Conservation (phyloP, 441 rosid genomes). For the Brassica hybrid region DNA sequence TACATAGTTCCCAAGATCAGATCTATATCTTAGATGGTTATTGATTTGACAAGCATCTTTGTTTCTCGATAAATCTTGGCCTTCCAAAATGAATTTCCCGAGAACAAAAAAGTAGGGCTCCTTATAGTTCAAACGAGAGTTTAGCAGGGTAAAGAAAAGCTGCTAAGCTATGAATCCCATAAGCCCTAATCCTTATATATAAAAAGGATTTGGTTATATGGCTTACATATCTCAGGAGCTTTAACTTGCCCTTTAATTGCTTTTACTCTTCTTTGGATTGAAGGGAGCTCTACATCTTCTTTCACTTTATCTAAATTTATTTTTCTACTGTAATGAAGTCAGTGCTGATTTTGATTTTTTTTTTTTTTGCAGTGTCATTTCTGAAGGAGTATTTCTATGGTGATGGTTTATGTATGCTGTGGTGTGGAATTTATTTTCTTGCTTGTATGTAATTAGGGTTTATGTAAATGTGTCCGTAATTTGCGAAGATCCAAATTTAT, state of each 20-base stretch:
- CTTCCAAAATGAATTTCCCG: neutral
- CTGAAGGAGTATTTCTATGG: neutral
- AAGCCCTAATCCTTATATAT: conserved; percentile 42
- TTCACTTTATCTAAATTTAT: neutral
- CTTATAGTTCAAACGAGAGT: conserved; percentile 45
- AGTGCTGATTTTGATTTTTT: neutral
- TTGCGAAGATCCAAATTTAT: neutral
- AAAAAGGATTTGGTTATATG: conserved; percentile 42
- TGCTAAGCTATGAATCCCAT: conserved; percentile 51
- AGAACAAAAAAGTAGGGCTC: conserved; percentile 36
- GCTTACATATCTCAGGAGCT: conserved; percentile 49
- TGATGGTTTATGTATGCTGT: neutral
- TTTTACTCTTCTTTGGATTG: conserved; percentile 49
- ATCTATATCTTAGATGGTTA: conserved; percentile 13
- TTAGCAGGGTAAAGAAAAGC: conserved; percentile 45
- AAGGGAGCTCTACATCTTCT: conserved; percentile 48
- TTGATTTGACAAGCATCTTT: neutral
- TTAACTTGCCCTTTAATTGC: conserved; percentile 40
- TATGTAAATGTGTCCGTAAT: neutral
- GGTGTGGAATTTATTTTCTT: neutral
- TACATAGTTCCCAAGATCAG: neutral
- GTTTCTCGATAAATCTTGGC: neutral
- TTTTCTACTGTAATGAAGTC: neutral
- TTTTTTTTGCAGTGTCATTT: neutral
- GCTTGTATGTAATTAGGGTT: neutral